A percentile compares a stretch with the other conserved stretches of the same genome.
phyloP scores from a whole-genome alignment of 176 grass and related monocot species.

The Cymbopogon citratus region DNA sequence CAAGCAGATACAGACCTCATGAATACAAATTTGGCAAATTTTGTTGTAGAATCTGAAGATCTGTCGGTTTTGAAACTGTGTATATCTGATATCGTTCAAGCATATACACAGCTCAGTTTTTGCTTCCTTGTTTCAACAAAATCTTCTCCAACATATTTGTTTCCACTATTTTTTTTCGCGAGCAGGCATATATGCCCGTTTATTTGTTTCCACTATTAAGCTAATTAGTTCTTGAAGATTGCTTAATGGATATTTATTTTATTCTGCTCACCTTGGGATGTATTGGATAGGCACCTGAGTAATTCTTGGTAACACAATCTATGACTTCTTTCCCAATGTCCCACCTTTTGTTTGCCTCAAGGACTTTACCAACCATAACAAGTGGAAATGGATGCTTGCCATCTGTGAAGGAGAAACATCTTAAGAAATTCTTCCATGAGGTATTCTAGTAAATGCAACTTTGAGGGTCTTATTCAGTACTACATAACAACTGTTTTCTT shows the following conservation, averaged over 20 bases:
- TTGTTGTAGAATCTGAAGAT: neutral
- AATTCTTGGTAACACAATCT: conserved; percentile 50
- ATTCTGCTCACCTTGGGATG: conserved; percentile 54
- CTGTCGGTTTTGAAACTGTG: neutral
- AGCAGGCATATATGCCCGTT: too few relatives aligned
- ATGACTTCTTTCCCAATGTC: conserved; percentile 81
- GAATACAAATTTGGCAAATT: neutral
- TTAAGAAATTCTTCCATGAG: conserved; percentile 9
- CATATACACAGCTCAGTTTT: neutral
- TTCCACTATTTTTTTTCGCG: neutral
- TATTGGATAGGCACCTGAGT: conserved; percentile 63
- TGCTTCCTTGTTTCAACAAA: neutral
- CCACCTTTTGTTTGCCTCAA: conserved; percentile 72
- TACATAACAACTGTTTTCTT: neutral
- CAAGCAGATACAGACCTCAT: neutral
- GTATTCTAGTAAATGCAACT: neutral
- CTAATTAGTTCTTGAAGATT: neutral
- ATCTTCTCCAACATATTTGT: neutral
- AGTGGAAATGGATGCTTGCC: conserved; percentile 55
- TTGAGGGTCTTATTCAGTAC: conserved; percentile 7
- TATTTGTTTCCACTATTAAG: neutral
- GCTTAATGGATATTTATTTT: conserved; percentile 1
- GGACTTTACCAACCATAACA: conserved; percentile 75
- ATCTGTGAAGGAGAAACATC: conserved; percentile 42
- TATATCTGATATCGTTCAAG: neutral